Evolutionary conservation across 129 eudicot genomes (phyloP).

Genomic region (Flaveria robusta): DNA sequence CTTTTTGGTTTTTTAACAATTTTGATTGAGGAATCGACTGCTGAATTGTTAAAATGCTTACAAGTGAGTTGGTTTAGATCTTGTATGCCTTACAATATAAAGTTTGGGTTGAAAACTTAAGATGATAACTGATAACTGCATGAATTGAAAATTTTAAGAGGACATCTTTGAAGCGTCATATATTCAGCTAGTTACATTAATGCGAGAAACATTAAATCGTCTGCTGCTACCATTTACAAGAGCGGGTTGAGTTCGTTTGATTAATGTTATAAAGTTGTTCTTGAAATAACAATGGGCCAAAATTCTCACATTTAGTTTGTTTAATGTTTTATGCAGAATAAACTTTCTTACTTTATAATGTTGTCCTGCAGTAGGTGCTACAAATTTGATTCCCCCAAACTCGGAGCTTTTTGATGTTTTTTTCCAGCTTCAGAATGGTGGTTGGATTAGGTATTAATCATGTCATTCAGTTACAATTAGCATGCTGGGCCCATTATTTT

Average conservation of each 20-base stretch:
- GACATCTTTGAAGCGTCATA: not conserved
- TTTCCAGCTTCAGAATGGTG: slow-evolving; percentile 4
- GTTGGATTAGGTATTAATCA: slow-evolving; percentile 53
- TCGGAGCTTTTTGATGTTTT: not conserved
- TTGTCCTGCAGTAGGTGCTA: not conserved
- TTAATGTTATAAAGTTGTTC: not conserved
- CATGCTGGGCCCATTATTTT: not conserved
- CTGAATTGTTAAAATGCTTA: slow-evolving; percentile 71
- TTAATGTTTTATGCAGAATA: not conserved
- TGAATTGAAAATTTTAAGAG: not conserved
- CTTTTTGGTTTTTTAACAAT: slow-evolving; percentile 31
- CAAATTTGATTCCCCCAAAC: not conserved
- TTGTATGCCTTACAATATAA: not conserved
- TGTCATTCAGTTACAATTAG: not conserved
- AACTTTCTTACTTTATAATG: not conserved
- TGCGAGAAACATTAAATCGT: not conserved
- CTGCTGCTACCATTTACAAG: slow-evolving; percentile 59
- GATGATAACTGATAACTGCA: too few relatives aligned
- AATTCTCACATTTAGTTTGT: not conserved
- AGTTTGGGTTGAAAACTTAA: not conserved
- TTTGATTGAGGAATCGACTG: slow-evolving; percentile 78
- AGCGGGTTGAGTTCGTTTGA: slow-evolving; percentile 46
- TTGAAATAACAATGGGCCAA: not conserved
- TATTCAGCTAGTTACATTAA: slow-evolving; percentile 10
- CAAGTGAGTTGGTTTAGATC: slow-evolving; percentile 51